Percentiles rank a stretch among this genome's conserved stretches.
Evolutionary conservation across 306 rosid genomes (phyloP).

Genomic region (Glycine latifolia): DNA sequence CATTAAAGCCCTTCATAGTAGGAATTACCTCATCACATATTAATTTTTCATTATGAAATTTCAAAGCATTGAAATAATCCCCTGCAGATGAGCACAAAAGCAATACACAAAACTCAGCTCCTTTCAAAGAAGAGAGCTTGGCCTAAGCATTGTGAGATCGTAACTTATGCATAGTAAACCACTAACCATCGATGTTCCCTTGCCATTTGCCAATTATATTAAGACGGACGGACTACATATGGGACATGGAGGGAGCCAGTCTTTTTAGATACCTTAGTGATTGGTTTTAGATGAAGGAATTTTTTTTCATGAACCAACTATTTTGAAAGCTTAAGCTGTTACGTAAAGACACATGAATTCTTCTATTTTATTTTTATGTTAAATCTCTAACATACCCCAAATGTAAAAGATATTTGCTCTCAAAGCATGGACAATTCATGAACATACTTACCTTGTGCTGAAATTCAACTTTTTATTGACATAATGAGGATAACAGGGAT

Average conservation of each 20-base stretch:
- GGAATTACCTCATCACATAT: background rate
- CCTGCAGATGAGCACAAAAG: background rate
- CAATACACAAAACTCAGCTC: background rate
- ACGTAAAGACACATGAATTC: background rate
- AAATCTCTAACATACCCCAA: background rate
- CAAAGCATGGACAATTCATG: background rate
- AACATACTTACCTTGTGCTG: background rate
- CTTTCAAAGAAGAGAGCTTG: background rate
- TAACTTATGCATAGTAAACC: background rate
- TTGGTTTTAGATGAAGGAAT: background rate
- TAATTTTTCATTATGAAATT: conserved; percentile 2
- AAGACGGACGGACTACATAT: background rate
- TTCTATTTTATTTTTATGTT: background rate
- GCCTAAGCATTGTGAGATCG: background rate
- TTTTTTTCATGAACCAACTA: background rate
- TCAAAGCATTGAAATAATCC: conserved; percentile 1
- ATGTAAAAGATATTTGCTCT: background rate
- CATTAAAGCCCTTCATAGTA: background rate
- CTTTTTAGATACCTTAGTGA: background rate
- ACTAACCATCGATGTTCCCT: background rate
- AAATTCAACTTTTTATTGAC: background rate
- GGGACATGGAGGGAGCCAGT: background rate
- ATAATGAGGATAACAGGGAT: background rate
- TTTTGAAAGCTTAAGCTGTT: background rate
- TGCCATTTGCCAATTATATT: background rate